Evolutionary conservation across 2,329 filamentous ascomycete genomes (phyloP), one percentile per base, ranked within the genome.

Genomic region (Pleurostoma richardsiae): DNA sequence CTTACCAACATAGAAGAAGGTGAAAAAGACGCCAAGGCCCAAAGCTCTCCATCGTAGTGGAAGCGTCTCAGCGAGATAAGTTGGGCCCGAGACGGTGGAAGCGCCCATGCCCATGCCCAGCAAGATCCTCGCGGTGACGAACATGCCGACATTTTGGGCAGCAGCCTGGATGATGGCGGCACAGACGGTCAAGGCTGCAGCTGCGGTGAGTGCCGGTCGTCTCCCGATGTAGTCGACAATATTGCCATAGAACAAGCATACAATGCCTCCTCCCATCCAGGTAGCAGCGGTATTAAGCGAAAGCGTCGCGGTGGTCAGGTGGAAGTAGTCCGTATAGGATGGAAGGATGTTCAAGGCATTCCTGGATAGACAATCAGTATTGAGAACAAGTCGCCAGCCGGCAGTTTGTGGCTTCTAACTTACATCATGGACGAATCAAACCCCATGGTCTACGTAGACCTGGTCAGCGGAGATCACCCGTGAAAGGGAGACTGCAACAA

Each of bases 291-390:
- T 80, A 50, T 80, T 79, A 10, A 82, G 65, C 3, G 72, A 75
- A 0, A 67, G 73, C 0, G 76, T 79, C 0, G 72, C 70, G 1
- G 71, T 59, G n/a, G 63, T 79, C 5, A 82, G 68, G 4, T 70
- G 53, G 60, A 82, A 82, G 57, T 80, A 82, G 36, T 77, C 66
- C 0, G 67, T 71, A 54, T 81, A 82, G 0, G 69, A 71, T 0
- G 76, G 74, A n/a, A 82, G 58, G 47, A 82, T 80, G 47, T 79
- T 77, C n/a, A 83, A 64, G 0, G 74, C 76, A 49, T 39, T 30
- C 47, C 33, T 36, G 19, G 19, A 19, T 19, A 19, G 19, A 19
- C 19, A 19, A 19, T 19, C 19, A 19, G 19, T 19, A 19, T 19
- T 19, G 19, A 19, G 19, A 19, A 19, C 19, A 19, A 19, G 19